These are phyloP conservation scores for Penicillium dipodomyicola DNA, from an alignment of 495 filamentous ascomycete species.

Conservation along the genomic window DNA sequence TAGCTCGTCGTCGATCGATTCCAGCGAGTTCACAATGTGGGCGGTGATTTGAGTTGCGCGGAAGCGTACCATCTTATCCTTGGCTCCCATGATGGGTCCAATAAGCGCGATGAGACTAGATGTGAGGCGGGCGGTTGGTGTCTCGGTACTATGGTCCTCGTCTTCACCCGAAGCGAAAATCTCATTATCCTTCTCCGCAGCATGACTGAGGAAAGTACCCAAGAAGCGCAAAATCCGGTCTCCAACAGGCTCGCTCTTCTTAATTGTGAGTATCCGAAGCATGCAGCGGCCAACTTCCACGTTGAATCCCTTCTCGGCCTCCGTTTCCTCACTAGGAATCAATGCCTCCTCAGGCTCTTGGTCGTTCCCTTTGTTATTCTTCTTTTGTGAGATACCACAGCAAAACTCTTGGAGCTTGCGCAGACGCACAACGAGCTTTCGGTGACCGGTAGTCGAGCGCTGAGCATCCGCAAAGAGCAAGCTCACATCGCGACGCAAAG, in stretches of 20 bases:
- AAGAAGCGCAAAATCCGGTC: conserved; percentile 83
- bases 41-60: conserved; percentile 85
- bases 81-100: conserved; percentile 68
- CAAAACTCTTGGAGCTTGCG: conserved; percentile 87
- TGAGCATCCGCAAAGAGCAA: conserved; percentile 84
- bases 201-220: conserved; percentile 76
- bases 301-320: conserved; percentile 84
- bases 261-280: conserved; percentile 75
- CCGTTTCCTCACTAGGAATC: conserved; percentile 51
- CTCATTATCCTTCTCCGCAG: conserved; percentile 70
- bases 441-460: conserved; percentile 78
- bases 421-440: conserved; percentile 81
- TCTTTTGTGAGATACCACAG: conserved; percentile 67
- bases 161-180: conserved; percentile 42
- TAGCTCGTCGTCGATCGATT: conserved; percentile 84
- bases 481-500: conserved; percentile 72
- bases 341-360: conserved; percentile 39
- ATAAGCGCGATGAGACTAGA: conserved; percentile 66
- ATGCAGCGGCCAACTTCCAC: conserved; percentile 79
- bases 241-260: conserved; percentile 87
- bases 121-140: conserved; percentile 75
- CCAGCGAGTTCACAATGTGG: conserved; percentile 84
- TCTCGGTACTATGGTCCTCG: conserved; percentile 60
- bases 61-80: conserved; percentile 91
- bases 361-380: conserved; percentile 41